Percentiles rank a stretch among this genome's conserved stretches.
These are phyloP conservation scores for Leccinum fibrillosum DNA, from an alignment of 768 basidiomycete genomes.

Conservation along the genomic window DNA sequence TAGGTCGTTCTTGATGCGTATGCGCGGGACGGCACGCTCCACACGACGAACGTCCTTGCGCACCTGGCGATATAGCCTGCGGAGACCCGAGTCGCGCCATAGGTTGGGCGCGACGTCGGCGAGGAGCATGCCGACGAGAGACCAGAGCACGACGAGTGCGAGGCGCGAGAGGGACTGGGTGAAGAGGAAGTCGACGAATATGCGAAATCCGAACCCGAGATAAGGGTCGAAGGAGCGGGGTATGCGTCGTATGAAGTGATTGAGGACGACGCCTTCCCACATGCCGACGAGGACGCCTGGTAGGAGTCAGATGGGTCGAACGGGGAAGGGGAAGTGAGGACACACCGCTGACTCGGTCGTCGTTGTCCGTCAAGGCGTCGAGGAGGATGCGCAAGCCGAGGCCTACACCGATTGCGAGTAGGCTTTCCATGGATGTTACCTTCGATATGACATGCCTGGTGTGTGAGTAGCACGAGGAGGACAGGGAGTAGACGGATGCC, in stretches of 20 bases:
- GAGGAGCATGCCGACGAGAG: slow-evolving; percentile 49
- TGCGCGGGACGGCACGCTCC: slow-evolving; percentile 29
- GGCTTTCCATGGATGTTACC: slow-evolving; percentile 56
- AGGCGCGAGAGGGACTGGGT: slow-evolving; percentile 51
- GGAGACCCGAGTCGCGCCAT: slow-evolving; percentile 42
- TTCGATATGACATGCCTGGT: slow-evolving; percentile 27
- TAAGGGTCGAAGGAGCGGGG: slow-evolving; percentile 68
- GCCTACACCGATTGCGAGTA: slow-evolving; percentile 66
- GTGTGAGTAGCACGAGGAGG: slow-evolving; percentile 25
- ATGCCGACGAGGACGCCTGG: slow-evolving; percentile 66
- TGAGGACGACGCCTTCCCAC: slow-evolving; percentile 76
- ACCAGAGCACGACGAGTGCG: slow-evolving; percentile 50
- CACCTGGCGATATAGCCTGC: slow-evolving; percentile 35
- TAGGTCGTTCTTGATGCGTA: slow-evolving; percentile 31
- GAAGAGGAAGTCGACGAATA: slow-evolving; percentile 68
- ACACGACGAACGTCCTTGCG: slow-evolving; percentile 33
- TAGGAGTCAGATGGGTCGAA: background rate
- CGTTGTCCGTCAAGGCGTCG: slow-evolving; percentile 41
- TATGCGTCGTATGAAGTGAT: slow-evolving; percentile 67
- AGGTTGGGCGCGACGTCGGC: slow-evolving; percentile 49
- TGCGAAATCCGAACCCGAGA: slow-evolving; percentile 62
- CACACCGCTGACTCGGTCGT: slow-evolving; percentile 30
- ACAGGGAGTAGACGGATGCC: slow-evolving; percentile 30
- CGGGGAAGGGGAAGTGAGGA: background rate
- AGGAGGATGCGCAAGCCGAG: slow-evolving; percentile 63